Conservation (phyloP, 148 eudicot species). For the Linanthus parryae region DNA sequence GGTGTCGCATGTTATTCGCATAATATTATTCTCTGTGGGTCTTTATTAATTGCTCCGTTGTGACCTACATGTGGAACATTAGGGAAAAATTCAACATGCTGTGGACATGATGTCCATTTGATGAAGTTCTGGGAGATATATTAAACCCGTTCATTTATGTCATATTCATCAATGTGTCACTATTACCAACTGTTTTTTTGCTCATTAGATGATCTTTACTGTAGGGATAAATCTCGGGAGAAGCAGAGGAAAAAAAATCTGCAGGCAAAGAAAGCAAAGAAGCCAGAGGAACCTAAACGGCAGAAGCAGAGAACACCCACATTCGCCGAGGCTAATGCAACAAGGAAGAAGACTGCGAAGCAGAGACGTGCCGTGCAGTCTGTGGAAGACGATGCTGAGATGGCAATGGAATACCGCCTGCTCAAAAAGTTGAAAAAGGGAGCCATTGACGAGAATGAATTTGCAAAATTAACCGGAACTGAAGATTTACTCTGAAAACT, state of each 20-base stretch:
- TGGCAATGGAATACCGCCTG: constrained; percentile 60
- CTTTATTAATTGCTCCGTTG: no score
- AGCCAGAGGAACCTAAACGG: constrained; percentile 31
- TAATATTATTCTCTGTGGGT: no score
- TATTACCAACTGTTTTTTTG: no score
- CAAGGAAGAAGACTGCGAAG: constrained; percentile 80
- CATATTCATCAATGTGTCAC: no score
- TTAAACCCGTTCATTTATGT: no score
- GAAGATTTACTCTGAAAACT: constrained; percentile 65
- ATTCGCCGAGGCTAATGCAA: constrained; percentile 19
- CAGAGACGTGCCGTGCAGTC: constrained; percentile 74
- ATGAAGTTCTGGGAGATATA: no score
- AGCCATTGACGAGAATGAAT: constrained; percentile 62
- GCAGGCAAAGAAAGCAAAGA: constrained; percentile 47
- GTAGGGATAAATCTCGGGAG: constrained; percentile 92
- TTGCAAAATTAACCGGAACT: constrained; percentile 69
- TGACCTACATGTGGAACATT: no score
- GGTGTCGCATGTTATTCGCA: no score
- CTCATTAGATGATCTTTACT: no score
- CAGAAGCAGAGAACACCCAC: constrained; percentile 38
- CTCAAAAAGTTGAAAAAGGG: constrained; percentile 83
- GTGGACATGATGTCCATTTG: no score
- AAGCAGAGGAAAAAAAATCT: constrained; percentile 87
- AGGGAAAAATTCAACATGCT: no score
- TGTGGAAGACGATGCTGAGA: constrained; percentile 76